Base-by-base conservation (phyloP, 768 basidiomycete genomes). In the Scleroderma bovista region DNA sequence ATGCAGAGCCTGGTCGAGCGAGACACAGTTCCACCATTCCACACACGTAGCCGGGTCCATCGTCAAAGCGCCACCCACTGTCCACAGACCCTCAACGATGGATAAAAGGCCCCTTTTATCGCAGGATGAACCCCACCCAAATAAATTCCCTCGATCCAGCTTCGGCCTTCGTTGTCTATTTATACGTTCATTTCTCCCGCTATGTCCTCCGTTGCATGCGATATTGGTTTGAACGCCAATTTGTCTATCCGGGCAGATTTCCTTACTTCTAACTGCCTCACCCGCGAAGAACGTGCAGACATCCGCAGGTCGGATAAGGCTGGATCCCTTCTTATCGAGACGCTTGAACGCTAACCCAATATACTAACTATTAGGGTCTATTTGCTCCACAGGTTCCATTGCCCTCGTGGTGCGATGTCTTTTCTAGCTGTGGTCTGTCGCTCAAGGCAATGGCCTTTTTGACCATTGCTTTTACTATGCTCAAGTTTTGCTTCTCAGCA, bases 341-440 rank as follows among this genome's bases (percentile, higher is more conserved):
- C 56, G n/a, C 42, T 57, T 47, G 52, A 54, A 34, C 53, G 51
- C 32, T n/a, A n/a, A n/a, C n/a, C n/a, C n/a, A n/a, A n/a, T n/a
- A n/a, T n/a, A n/a, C n/a, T n/a, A n/a, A n/a, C n/a, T n/a, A n/a
- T n/a, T n/a, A n/a, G n/a, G n/a, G n/a, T n/a, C n/a, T n/a, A n/a
- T n/a, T n/a, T n/a, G 55, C n/a, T n/a, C n/a, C n/a, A n/a, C n/a
- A n/a, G n/a, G n/a, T n/a, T n/a, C n/a, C n/a, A n/a, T n/a, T n/a
- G n/a, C n/a, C n/a, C n/a, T n/a, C n/a, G n/a, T n/a, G n/a, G n/a
- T n/a, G n/a, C n/a, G n/a, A n/a, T n/a, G n/a, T n/a, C n/a, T n/a
- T n/a, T n/a, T n/a, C n/a, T n/a, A n/a, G n/a, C n/a, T n/a, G n/a
- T n/a, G n/a, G n/a, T n/a, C n/a, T n/a, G n/a, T n/a, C n/a, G n/a